phyloP scores from a whole-genome alignment of 768 basidiomycete species.

The Calvatia gigantea region DNA sequence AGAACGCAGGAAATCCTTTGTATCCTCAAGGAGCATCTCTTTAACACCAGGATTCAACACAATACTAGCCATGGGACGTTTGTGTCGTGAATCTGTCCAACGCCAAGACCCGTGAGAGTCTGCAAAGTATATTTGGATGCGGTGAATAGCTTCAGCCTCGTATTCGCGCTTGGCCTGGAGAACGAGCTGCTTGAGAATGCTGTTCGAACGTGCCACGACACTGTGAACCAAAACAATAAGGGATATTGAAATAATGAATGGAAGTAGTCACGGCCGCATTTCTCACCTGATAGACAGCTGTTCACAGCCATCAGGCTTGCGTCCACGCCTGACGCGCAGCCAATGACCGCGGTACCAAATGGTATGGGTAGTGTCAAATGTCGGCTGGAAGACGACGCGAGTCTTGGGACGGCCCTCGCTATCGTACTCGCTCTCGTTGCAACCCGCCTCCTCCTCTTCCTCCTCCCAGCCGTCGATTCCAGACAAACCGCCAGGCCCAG shows the following conservation, averaged over 20 bases:
- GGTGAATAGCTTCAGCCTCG: constrained; percentile 81
- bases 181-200: constrained; percentile 84
- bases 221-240: constrained; percentile 21
- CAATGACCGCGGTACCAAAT: constrained; percentile 85
- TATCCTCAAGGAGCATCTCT: constrained; percentile 82
- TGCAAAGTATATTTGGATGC: constrained; percentile 88
- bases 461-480: constrained; percentile 41
- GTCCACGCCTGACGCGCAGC: constrained; percentile 69
- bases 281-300: constrained; percentile 70
- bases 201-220: constrained; percentile 80
- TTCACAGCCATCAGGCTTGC: constrained; percentile 71
- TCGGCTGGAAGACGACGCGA: constrained; percentile 85
- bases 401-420: constrained; percentile 58
- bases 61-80: constrained; percentile 84
- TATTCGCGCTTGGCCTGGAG: constrained; percentile 88
- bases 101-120: constrained; percentile 87
- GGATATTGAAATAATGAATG: neutral
- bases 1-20: constrained; percentile 78
- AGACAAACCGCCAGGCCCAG: constrained; percentile 52
- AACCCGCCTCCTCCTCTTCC: constrained; percentile 25
- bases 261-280: neutral
- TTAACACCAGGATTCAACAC: constrained; percentile 87
- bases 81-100: constrained; percentile 84
- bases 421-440: constrained; percentile 37
- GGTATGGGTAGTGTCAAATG: constrained; percentile 83